Percentiles rank a stretch among this genome's conserved stretches.
Evolutionary conservation across 805 yeast species (phyloP).

Genomic region (Metschnikowia reukaufii): DNA sequence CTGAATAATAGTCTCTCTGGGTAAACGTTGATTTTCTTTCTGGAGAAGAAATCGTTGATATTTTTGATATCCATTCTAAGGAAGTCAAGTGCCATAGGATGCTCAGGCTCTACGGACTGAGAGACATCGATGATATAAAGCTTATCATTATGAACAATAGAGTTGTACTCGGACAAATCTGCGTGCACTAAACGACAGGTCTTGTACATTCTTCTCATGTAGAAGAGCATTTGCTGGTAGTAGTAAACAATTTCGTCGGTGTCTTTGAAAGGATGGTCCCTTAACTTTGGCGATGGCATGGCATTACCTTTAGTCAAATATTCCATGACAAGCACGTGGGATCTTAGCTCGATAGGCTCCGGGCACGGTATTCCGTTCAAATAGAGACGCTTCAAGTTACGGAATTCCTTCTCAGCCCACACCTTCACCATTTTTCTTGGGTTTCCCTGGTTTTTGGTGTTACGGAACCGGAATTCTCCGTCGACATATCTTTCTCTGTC

Average conservation of each 20-base stretch:
- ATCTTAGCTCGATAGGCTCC: conserved; percentile 81
- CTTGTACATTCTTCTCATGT: conserved; percentile 85
- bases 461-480: conserved; percentile 92
- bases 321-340: conserved; percentile 95
- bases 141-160: conserved; percentile 76
- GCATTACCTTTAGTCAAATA: conserved; percentile 77
- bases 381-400: conserved; percentile 83
- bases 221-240: conserved; percentile 76
- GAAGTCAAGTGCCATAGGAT: conserved; percentile 94
- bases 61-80: conserved; percentile 97
- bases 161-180: conserved; percentile 92
- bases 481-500: conserved; percentile 95
- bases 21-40: conserved; percentile 69
- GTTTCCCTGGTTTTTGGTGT: conserved; percentile 79
- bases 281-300: conserved; percentile 86
- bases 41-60: conserved; percentile 81
- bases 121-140: conserved; percentile 93
- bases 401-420: conserved; percentile 98
- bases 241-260: conserved; percentile 63
- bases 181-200: conserved; percentile 93
- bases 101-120: conserved; percentile 96
- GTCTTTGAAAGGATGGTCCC: conserved; percentile 75
- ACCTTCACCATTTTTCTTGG: conserved; percentile 96
- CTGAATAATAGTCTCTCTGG: conserved; percentile 81
- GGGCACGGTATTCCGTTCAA: conserved; percentile 88